Base-by-base conservation (phyloP, 148 eudicot species). In the Tetragonia tetragonoides region DNA sequence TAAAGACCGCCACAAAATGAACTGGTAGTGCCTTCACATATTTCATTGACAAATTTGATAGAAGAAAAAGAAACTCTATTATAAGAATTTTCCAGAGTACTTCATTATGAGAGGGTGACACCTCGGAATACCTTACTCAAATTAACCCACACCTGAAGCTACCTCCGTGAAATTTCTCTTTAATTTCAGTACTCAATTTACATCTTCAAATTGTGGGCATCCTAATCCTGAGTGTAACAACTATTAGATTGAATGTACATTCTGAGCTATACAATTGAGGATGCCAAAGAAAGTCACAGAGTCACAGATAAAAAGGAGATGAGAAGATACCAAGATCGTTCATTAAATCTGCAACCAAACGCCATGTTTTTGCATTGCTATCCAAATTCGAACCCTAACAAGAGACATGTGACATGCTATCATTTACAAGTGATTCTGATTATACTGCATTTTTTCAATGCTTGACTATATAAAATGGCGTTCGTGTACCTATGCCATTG, bases 341-440 rank as follows among this genome's bases (percentile, higher is more conserved):
- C 99, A 95, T 93, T 81, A 95, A 82, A 90, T 95, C 99, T 40
- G 99, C 99, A 76, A 95, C 91, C 86, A 95, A 86, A 81, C 99
- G 99, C 99, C 99, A 95, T 97, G 89, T 91, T 87, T 95, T 95
- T 70, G 99, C 95, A 84, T 95, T 83, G 90, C 92, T 90, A 81
- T 95, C 99, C 87, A 95, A 83, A 81, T 93, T 89, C 74, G 99
- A 89, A 77, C 99, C 99, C 99, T 95, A 84, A 81, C 74, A 81
- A 67, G 78, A 68, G 71, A 82, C 66, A 78, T 46, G 20, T 77
- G 41, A 61, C 24, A 38, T 73, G 66, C 75, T 62, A 78, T 82
- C 66, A 82, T 39, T 47, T 34, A 37, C 39, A 23, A 75, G 6
- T 49, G 34, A 60, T 40, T 40, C 47, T 38, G 18, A 3, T 53